Conservation (phyloP, 2,329 filamentous ascomycete genomes). For the Xenoacremonium recifei region DNA sequence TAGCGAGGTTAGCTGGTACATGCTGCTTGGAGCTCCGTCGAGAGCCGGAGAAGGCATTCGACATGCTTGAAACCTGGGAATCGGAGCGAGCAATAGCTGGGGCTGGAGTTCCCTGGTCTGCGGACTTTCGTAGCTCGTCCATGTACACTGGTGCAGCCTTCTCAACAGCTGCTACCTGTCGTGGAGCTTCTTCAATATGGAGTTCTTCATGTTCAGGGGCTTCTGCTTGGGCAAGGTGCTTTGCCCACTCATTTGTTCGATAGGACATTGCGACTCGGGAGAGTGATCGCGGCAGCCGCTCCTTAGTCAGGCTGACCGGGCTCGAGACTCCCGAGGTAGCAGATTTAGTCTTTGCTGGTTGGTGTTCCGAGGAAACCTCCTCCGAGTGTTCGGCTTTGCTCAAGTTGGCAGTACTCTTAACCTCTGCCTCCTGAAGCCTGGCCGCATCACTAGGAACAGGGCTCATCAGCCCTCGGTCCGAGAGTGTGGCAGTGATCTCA, state of each 20-base stretch:
- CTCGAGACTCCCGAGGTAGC: conserved; percentile 41
- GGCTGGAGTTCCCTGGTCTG: conserved; percentile 46
- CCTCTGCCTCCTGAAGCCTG: conserved; percentile 10
- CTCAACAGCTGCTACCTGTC: conserved; percentile 37
- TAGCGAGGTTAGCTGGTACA: conserved; percentile 11
- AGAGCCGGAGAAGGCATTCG: conserved; percentile 9
- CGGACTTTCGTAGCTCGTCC: conserved; percentile 63
- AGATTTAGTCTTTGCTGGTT: conserved; percentile 40
- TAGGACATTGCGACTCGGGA: conserved; percentile 80
- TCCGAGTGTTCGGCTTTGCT: conserved; percentile 6
- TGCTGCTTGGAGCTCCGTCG: conserved; percentile 21
- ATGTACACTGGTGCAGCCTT: conserved; percentile 60
- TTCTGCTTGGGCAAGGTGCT: conserved; percentile 79
- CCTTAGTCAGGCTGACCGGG: conserved; percentile 52
- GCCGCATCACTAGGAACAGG: conserved; percentile 8
- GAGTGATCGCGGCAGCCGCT: conserved; percentile 65
- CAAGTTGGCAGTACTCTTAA: conserved; percentile 4
- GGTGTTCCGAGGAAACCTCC: conserved; percentile 14
- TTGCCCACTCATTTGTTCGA: conserved; percentile 94
- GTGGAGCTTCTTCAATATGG: conserved; percentile 40
- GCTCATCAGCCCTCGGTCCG: conserved; percentile 16
- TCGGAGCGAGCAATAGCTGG: conserved; percentile 27
- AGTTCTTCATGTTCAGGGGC: conserved; percentile 64
- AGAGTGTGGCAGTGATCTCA: conserved; percentile 40
- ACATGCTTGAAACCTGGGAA: conserved; percentile 26